Percentiles rank a stretch among this genome's conserved stretches.
Conservation (phyloP, 2,329 filamentous ascomycete species). For the Pseudogymnoascus sp. region DNA sequence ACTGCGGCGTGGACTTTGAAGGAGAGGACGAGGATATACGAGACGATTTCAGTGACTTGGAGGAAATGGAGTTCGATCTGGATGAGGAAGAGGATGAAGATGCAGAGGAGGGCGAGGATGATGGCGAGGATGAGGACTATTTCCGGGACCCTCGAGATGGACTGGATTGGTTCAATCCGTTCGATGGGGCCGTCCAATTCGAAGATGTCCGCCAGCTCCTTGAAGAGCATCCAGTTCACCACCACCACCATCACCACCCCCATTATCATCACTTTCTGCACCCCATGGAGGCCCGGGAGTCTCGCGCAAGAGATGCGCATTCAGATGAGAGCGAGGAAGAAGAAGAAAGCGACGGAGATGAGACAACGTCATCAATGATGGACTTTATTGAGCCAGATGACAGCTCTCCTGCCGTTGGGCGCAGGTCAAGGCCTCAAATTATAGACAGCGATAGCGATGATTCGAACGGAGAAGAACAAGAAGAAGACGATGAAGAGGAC, state of each 20-base stretch:
- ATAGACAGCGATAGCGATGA: constrained; percentile 13
- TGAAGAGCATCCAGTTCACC: constrained; percentile 1
- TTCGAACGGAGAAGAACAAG: constrained; percentile 18
- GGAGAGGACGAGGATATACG: constrained; percentile 32
- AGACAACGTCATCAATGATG: constrained; percentile 13
- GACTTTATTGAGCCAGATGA: constrained; percentile 11
- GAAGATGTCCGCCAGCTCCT: not conserved
- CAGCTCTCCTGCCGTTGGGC: not conserved
- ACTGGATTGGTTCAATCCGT: not conserved
- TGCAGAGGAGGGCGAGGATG: not conserved
- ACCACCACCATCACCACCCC: constrained; percentile 12
- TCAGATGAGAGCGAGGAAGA: not conserved
- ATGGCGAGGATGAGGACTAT: not conserved
- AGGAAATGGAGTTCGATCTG: constrained; percentile 31
- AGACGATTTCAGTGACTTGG: constrained; percentile 39
- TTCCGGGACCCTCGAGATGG: not conserved
- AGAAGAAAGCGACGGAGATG: constrained; percentile 10
- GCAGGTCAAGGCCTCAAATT: constrained; percentile 8
- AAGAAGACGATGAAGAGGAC: constrained; percentile 24
- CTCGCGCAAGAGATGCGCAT: constrained; percentile 17
- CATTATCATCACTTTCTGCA: not conserved
- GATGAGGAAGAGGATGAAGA: constrained; percentile 26
- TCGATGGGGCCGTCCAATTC: not conserved
- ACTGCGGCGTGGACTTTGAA: constrained; percentile 48
- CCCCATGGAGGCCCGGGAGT: not conserved